phyloP scores from a whole-genome alignment of 1,284 basidiomycete species.

The Ceratobasidium sp. region DNA sequence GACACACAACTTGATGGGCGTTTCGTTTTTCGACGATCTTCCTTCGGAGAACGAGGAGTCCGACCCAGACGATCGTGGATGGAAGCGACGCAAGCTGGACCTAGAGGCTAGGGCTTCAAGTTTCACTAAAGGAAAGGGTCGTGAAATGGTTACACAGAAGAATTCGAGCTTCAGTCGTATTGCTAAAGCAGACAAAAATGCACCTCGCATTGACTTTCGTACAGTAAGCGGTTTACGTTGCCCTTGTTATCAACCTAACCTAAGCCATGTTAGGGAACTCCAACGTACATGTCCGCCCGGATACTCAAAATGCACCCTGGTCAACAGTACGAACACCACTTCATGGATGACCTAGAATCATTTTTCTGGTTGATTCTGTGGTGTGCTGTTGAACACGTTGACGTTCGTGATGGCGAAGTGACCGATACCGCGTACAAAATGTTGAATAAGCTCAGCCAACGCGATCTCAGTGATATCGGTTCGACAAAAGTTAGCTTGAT shows the following conservation, averaged over 20 bases:
- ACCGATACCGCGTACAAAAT: neutral
- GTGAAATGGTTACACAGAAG: too few species aligned
- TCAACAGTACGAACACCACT: neutral
- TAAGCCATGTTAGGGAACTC: neutral
- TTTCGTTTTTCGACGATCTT: neutral
- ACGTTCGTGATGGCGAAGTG: neutral
- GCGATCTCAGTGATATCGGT: neutral
- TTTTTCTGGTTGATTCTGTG: conserved; percentile 30
- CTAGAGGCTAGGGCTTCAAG: too few species aligned
- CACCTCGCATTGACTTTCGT: conserved; percentile 31
- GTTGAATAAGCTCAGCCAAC: neutral
- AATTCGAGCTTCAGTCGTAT: neutral
- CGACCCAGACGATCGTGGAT: neutral
- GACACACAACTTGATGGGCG: neutral
- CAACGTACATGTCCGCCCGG: conserved; percentile 14
- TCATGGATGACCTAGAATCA: conserved; percentile 27
- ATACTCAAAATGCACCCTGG: neutral
- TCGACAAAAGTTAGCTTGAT: neutral
- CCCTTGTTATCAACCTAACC: neutral
- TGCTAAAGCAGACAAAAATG: neutral
- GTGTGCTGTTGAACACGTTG: conserved; percentile 13
- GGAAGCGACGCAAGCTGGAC: neutral
- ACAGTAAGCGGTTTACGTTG: conserved; percentile 1
- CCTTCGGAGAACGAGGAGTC: neutral
- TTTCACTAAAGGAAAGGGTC: too few species aligned